These are phyloP conservation scores for Piromyces finnis DNA, from an alignment of 192 early-diverging fungal genomes.

Conservation along the genomic window DNA sequence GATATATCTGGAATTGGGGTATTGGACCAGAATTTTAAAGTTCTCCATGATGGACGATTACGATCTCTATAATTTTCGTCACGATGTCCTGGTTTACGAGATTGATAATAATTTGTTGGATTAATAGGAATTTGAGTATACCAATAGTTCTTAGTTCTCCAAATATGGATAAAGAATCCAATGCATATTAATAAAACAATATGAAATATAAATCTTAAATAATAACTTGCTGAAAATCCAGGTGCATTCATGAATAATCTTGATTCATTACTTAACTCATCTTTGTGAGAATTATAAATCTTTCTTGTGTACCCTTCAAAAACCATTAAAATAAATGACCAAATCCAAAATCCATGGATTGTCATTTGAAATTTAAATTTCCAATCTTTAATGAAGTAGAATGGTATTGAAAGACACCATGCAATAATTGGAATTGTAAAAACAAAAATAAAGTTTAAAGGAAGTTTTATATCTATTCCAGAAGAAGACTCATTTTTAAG, in stretches of 20 bases:
- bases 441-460: neutral
- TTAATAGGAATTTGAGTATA: neutral
- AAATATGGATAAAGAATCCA: neutral
- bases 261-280: neutral
- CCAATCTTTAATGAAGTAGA: neutral
- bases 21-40: neutral
- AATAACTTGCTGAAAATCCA: neutral
- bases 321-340: neutral
- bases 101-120: neutral
- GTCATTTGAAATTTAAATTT: neutral
- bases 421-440: neutral
- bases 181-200: neutral
- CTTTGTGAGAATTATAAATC: neutral
- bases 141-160: neutral
- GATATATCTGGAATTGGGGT: neutral
- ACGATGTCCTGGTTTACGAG: neutral
- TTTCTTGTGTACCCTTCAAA: neutral
- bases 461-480: neutral
- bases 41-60: neutral
- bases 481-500: neutral
- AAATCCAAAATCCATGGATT: neutral
- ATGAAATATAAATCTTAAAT: neutral
- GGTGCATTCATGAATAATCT: neutral
- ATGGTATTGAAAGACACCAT: neutral
- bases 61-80: neutral